Percentiles rank a stretch among this genome's conserved stretches.
These are phyloP conservation scores for Ogataea nonfermentans DNA, from an alignment of 805 yeast species.

Conservation along the genomic window DNA sequence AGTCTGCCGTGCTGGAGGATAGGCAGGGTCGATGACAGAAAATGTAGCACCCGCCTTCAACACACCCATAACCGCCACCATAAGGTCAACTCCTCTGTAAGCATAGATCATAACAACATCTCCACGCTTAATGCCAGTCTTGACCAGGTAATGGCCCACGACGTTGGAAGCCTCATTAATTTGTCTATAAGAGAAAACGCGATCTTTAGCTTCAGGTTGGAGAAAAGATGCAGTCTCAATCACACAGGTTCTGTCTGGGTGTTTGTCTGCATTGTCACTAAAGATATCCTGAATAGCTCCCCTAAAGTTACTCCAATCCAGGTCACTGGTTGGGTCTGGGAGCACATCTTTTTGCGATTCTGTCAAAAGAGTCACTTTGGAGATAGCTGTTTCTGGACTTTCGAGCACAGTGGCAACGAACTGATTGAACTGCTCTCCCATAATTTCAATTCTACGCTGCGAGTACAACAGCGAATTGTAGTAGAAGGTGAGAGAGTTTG, in stretches of 20 bases:
- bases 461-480: slow-evolving; percentile 79
- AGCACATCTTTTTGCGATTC: slow-evolving; percentile 54
- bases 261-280: slow-evolving; percentile 75
- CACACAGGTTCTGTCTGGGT: slow-evolving; percentile 88
- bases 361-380: slow-evolving; percentile 69
- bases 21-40: slow-evolving; percentile 98
- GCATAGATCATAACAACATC: slow-evolving; percentile 98
- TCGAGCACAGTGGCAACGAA: slow-evolving; percentile 41
- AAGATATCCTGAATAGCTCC: slow-evolving; percentile 98
- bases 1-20: slow-evolving; percentile 97
- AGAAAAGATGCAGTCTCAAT: slow-evolving; percentile 82
- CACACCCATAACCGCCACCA: slow-evolving; percentile 97
- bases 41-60: slow-evolving; percentile 98
- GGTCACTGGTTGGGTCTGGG: slow-evolving; percentile 84
- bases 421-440: slow-evolving; percentile 71
- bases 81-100: slow-evolving; percentile 93
- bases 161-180: slow-evolving; percentile 91
- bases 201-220: slow-evolving; percentile 51
- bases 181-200: slow-evolving; percentile 80
- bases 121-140: slow-evolving; percentile 80
- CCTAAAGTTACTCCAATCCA: slow-evolving; percentile 87
- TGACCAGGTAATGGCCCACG: slow-evolving; percentile 83
- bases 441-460: slow-evolving; percentile 60
- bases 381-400: slow-evolving; percentile 44
- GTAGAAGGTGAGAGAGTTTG: slow-evolving; percentile 41